phyloP scores from a whole-genome alignment of 257 asterid species.

The Solanum lycopersicoides region DNA sequence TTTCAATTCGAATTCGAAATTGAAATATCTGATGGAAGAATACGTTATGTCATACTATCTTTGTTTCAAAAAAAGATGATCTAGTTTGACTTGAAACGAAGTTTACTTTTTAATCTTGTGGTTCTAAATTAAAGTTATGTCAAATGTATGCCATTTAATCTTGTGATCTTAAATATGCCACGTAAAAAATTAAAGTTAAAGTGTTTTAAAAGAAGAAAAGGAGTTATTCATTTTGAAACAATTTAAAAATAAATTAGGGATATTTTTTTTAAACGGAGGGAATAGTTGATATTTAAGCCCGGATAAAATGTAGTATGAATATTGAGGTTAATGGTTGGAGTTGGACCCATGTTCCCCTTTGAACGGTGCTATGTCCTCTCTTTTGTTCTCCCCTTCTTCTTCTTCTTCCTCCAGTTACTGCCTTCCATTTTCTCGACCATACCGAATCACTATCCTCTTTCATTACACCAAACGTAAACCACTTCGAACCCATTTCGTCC shows the following conservation, averaged over 20 bases:
- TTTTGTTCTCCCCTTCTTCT: not conserved
- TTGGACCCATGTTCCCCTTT: not conserved
- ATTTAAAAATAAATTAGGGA: no score
- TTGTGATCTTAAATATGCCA: no score
- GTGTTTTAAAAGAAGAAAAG: no score
- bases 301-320: not conserved
- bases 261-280: no score
- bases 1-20: not conserved
- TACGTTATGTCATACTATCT: not conserved
- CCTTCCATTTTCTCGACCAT: slow-evolving; percentile 4
- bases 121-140: no score
- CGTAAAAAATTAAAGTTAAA: no score
- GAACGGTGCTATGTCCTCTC: not conserved
- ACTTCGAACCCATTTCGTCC: slow-evolving; percentile 11
- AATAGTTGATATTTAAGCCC: not conserved
- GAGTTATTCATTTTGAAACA: no score
- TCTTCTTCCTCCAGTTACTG: not conserved
- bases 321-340: not conserved
- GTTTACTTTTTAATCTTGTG: no score
- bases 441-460: slow-evolving; percentile 9
- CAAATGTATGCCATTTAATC: no score
- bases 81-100: no score
- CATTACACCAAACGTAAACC: slow-evolving; percentile 5
- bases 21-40: no score
- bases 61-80: no score